Evolutionary conservation across 108 stramenopile genomes (phyloP).

Genomic region (Cyclotella kingstonii): DNA sequence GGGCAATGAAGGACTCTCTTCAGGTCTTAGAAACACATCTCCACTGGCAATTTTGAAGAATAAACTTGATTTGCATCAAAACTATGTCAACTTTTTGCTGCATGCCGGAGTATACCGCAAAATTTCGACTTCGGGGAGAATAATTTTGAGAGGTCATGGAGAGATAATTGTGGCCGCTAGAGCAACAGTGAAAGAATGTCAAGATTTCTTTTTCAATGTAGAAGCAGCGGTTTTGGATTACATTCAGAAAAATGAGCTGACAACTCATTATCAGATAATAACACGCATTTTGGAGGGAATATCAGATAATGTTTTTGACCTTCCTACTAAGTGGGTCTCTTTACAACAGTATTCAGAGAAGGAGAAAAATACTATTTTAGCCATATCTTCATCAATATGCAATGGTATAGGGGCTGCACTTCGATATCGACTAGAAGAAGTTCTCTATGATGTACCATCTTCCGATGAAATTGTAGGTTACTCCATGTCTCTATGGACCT

Average conservation of each 20-base stretch:
- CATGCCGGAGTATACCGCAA: constrained; percentile 33
- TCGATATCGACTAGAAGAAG: constrained; percentile 24
- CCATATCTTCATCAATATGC: constrained; percentile 19
- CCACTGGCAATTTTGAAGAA: constrained; percentile 13
- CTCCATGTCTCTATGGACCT: constrained; percentile 25
- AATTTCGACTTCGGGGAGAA: constrained; percentile 21
- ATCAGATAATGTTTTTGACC: constrained; percentile 14
- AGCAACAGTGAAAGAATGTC: constrained; percentile 18
- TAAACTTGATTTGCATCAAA: constrained; percentile 25
- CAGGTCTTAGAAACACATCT: background rate
- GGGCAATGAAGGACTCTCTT: constrained; percentile 1
- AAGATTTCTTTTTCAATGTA: constrained; percentile 7
- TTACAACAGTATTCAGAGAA: constrained; percentile 17
- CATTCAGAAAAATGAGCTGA: background rate
- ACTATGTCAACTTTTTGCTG: constrained; percentile 33
- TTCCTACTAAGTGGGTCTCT: constrained; percentile 19
- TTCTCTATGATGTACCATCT: constrained; percentile 32
- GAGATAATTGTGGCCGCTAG: constrained; percentile 31
- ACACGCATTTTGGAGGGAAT: constrained; percentile 12
- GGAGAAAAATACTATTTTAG: constrained; percentile 1
- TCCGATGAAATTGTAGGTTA: background rate
- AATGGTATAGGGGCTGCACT: constrained; percentile 29
- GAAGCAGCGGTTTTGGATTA: constrained; percentile 8
- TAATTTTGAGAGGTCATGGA: constrained; percentile 36
- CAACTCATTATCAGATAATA: constrained; percentile 3